Conservation (phyloP, 805 yeast genomes). For the Saccharomycopsis amapae region DNA sequence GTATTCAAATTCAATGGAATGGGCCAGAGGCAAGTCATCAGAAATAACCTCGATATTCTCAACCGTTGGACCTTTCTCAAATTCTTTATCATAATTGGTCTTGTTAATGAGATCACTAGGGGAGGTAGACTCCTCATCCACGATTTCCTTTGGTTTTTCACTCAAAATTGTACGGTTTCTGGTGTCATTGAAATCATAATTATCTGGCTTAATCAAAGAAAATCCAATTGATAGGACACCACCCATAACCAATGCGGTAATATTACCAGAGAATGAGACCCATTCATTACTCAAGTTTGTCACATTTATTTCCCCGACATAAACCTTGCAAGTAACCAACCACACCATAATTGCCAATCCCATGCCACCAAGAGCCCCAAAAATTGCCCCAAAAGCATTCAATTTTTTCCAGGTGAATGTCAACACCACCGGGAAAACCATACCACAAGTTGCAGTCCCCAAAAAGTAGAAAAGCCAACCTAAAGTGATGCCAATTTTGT, state of each 20-base stretch:
- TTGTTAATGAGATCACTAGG: not conserved
- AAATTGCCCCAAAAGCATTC: slow-evolving; percentile 33
- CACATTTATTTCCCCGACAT: slow-evolving; percentile 33
- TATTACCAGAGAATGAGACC: slow-evolving; percentile 39
- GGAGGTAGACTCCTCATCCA: slow-evolving; percentile 2
- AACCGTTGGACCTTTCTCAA: not conserved
- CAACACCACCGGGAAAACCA: slow-evolving; percentile 34
- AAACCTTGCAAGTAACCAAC: slow-evolving; percentile 33
- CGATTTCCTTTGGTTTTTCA: slow-evolving; percentile 10
- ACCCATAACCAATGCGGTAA: slow-evolving; percentile 33
- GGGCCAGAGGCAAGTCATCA: slow-evolving; percentile 25
- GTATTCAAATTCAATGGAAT: slow-evolving; percentile 25
- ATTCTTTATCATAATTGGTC: not conserved
- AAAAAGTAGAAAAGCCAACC: slow-evolving; percentile 36
- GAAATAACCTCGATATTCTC: slow-evolving; percentile 2
- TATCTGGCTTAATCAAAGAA: slow-evolving; percentile 34
- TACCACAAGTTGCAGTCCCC: slow-evolving; percentile 38
- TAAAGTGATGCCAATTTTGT: slow-evolving; percentile 31
- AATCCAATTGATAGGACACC: slow-evolving; percentile 30
- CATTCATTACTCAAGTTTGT: slow-evolving; percentile 30
- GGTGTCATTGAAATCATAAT: slow-evolving; percentile 33
- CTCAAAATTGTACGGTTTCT: slow-evolving; percentile 31
- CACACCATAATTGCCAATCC: slow-evolving; percentile 32
- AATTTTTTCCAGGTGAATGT: slow-evolving; percentile 35
- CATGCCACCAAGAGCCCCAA: slow-evolving; percentile 35